These are phyloP conservation scores for Suillus americanus DNA, from an alignment of 768 basidiomycete genomes.

Conservation along the genomic window DNA sequence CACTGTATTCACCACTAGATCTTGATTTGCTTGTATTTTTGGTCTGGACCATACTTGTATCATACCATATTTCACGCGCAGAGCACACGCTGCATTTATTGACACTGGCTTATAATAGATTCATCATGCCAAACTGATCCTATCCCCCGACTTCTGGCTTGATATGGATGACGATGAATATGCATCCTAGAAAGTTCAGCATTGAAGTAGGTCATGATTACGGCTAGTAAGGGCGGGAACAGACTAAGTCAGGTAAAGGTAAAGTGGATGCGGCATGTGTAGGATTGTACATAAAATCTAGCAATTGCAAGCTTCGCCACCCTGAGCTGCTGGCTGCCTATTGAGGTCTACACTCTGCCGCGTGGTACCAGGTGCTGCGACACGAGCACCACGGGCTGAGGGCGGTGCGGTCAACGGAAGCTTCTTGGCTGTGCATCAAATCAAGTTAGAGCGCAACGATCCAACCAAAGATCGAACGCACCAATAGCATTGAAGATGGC, in stretches of 20 bases:
- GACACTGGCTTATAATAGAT: neutral
- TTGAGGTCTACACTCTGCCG: conserved; percentile 80
- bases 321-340: conserved; percentile 52
- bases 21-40: neutral
- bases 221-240: conserved; percentile 20
- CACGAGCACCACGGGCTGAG: conserved; percentile 50
- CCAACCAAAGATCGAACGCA: conserved; percentile 33
- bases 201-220: conserved; percentile 30
- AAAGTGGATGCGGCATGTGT: conserved; percentile 4
- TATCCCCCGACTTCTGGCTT: neutral
- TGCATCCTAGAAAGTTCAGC: conserved; percentile 26
- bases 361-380: conserved; percentile 47
- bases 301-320: conserved; percentile 76
- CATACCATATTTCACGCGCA: neutral
- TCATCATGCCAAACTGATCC: neutral
- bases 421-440: conserved; percentile 66
- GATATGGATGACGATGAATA: neutral
- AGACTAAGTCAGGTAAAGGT: conserved; percentile 15
- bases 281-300: conserved; percentile 32
- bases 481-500: conserved; percentile 88
- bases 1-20: neutral
- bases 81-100: neutral
- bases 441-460: neutral
- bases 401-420: conserved; percentile 80
- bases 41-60: neutral